Percentiles rank a stretch among this genome's conserved stretches.
phyloP scores from a whole-genome alignment of 1,139 yeast genomes.

The Meyerozyma sp. region DNA sequence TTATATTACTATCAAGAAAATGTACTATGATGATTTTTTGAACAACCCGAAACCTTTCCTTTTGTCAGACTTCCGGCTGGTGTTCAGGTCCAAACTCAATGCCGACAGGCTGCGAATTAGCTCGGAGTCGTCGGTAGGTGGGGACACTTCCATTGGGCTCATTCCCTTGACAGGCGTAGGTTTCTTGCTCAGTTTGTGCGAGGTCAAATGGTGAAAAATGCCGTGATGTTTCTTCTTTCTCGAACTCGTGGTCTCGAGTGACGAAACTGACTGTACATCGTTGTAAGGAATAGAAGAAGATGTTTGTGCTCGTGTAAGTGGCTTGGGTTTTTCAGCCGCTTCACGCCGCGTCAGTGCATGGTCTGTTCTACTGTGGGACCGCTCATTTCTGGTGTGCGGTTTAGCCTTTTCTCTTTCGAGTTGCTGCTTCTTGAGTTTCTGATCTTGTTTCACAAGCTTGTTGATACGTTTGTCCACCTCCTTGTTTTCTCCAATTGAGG shows the following conservation, averaged over 20 bases:
- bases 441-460: constrained; percentile 26
- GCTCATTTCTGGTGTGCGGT: neutral
- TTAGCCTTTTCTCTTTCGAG: constrained; percentile 1
- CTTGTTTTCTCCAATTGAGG: constrained; percentile 13
- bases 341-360: constrained; percentile 5
- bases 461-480: constrained; percentile 29
- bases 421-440: constrained; percentile 10
- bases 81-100: constrained; percentile 15
- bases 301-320: constrained; percentile 1
- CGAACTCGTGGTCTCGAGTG: constrained; percentile 4
- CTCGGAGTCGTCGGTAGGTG: constrained; percentile 8
- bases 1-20: neutral
- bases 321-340: neutral
- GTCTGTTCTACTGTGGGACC: neutral
- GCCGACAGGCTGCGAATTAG: constrained; percentile 13
- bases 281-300: neutral
- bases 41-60: constrained; percentile 7
- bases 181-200: constrained; percentile 11
- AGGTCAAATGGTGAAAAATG: constrained; percentile 17
- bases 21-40: neutral
- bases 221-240: constrained; percentile 18
- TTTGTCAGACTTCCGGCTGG: constrained; percentile 11
- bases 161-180: constrained; percentile 2
- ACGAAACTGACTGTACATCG: constrained; percentile 7
- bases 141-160: constrained; percentile 8